A percentile compares a stretch with the other conserved stretches of the same genome.
Conservation (phyloP, 176 grass and related monocot species). For the Microstegium vimineum region DNA sequence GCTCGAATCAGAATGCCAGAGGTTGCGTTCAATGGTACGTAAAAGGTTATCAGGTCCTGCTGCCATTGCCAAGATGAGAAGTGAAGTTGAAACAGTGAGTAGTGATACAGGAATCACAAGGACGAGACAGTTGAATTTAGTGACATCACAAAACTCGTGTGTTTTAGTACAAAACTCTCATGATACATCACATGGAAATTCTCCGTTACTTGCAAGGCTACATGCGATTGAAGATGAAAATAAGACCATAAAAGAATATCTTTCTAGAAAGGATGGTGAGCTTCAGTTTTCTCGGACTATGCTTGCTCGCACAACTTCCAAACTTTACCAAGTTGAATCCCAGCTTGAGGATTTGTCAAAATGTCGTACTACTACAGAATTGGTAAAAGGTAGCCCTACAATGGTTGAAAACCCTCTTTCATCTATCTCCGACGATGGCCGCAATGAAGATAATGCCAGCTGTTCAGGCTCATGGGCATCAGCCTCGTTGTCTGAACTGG, state of each 20-base stretch:
- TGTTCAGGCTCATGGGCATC: conserved; percentile 84
- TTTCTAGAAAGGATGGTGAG: conserved; percentile 68
- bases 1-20: conserved; percentile 89
- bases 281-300: conserved; percentile 55
- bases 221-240: conserved; percentile 68
- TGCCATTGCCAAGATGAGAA: conserved; percentile 97
- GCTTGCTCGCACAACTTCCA: conserved; percentile 58
- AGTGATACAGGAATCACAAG: conserved; percentile 21
- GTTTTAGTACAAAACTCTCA: conserved; percentile 19
- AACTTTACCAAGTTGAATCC: conserved; percentile 65
- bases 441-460: conserved; percentile 67
- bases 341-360: conserved; percentile 60
- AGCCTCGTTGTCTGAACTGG: conserved; percentile 84
- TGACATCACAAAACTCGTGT: conserved; percentile 5
- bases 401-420: conserved; percentile 40
- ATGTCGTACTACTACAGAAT: conserved; percentile 23
- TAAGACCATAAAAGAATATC: conserved; percentile 77
- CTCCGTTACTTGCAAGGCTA: conserved; percentile 65
- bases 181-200: conserved; percentile 36
- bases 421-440: conserved; percentile 43
- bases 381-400: conserved; percentile 40
- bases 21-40: conserved; percentile 74
- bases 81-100: conserved; percentile 65
- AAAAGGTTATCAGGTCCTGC: conserved; percentile 85
- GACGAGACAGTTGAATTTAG: conserved; percentile 35